phyloP scores from a whole-genome alignment of 192 early-diverging fungal species.

The Martensiomyces pterosporus region DNA sequence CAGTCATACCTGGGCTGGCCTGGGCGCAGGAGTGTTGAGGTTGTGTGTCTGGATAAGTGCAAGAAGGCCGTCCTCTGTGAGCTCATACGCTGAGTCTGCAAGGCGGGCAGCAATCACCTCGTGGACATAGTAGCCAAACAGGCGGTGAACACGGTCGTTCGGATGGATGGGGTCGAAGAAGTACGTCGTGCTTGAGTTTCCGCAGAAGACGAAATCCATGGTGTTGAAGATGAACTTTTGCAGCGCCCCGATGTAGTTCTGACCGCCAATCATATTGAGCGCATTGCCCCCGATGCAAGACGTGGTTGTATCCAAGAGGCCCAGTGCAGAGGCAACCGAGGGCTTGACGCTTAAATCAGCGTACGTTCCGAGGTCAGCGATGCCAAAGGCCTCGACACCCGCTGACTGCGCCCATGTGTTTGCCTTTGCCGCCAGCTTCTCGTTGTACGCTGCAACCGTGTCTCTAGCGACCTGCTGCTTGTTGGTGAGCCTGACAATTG shows the following conservation, averaged over 20 bases:
- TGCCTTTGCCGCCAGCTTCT: constrained; percentile 11
- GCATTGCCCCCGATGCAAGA: constrained; percentile 16
- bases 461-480: constrained; percentile 7
- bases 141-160: constrained; percentile 15
- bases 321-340: not conserved
- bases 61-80: constrained; percentile 10
- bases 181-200: constrained; percentile 1
- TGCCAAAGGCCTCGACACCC: constrained; percentile 11
- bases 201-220: constrained; percentile 5
- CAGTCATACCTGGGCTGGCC: too few species aligned
- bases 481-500: constrained; percentile 18
- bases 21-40: not conserved
- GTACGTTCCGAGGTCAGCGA: constrained; percentile 22
- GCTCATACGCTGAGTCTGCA: not conserved
- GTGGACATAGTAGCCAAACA: constrained; percentile 28
- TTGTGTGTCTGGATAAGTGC: constrained; percentile 13
- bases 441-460: constrained; percentile 21
- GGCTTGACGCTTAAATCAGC: constrained; percentile 10
- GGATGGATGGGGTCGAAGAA: constrained; percentile 36
- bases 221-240: constrained; percentile 1
- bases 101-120: not conserved
- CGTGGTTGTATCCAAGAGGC: constrained; percentile 7
- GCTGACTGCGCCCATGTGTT: constrained; percentile 7
- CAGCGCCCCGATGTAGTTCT: not conserved
- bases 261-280: constrained; percentile 3